A percentile compares a stretch with the other conserved stretches of the same genome.
phyloP scores from a whole-genome alignment of 345 rosid genomes.

The Eucalyptus tenuipes region DNA sequence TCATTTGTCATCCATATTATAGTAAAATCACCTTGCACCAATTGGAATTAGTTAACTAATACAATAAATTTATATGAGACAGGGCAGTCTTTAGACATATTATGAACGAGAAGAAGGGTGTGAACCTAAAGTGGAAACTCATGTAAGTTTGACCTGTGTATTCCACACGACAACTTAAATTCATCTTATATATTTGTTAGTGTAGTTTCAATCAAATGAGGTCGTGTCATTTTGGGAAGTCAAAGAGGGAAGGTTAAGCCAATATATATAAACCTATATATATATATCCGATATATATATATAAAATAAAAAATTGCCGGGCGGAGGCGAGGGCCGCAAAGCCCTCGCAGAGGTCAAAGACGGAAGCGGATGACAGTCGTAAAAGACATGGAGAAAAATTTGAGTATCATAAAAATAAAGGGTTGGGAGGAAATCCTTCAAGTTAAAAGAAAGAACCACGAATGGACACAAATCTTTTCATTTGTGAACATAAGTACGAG shows the following conservation, averaged over 20 bases:
- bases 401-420: background rate
- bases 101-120: background rate
- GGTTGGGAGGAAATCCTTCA: background rate
- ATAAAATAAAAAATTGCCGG: too few relatives aligned
- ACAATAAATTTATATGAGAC: background rate
- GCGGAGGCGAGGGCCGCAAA: too few relatives aligned
- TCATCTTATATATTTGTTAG: background rate
- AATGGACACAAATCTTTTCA: background rate
- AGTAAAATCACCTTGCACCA: background rate
- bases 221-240: background rate
- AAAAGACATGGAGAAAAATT: background rate
- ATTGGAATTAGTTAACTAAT: background rate
- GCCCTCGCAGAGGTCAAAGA: background rate
- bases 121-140: background rate
- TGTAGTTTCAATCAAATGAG: background rate
- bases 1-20: background rate
- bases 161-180: background rate
- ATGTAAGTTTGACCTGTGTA: background rate
- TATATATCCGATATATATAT: too few relatives aligned
- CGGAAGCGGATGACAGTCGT: background rate
- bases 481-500: background rate
- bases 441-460: background rate
- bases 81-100: background rate
- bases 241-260: background rate
- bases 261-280: too few relatives aligned